Conservation (phyloP, 2,329 filamentous ascomycete genomes). For the Neonectria faginata region DNA sequence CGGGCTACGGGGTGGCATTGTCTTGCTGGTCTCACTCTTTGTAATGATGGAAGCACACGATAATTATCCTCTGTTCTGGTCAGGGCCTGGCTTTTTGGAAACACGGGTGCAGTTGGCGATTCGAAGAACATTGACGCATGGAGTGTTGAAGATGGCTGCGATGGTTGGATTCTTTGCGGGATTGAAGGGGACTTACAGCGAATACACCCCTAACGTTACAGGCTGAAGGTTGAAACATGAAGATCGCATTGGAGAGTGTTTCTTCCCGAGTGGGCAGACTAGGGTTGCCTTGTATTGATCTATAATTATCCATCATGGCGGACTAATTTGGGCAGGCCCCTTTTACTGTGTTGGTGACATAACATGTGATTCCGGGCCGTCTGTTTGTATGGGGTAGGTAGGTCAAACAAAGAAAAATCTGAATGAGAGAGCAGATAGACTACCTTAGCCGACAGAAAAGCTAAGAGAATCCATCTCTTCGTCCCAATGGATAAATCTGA, state of each 20-base stretch:
- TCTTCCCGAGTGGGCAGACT: not conserved
- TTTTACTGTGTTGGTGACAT: not conserved
- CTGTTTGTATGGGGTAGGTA: no score
- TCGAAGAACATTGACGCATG: conserved; percentile 27
- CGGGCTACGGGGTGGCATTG: conserved; percentile 16
- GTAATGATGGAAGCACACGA: conserved; percentile 36
- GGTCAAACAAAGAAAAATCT: not conserved
- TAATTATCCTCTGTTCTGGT: conserved; percentile 39
- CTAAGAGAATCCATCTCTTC: not conserved
- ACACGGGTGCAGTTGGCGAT: conserved; percentile 7
- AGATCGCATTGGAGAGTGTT: not conserved
- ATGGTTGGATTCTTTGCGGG: conserved; percentile 13
- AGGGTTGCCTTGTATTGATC: not conserved
- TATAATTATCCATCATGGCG: conserved; percentile 4
- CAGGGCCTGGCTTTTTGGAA: conserved; percentile 33
- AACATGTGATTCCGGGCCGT: not conserved
- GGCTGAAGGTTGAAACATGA: conserved; percentile 3
- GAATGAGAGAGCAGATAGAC: not conserved
- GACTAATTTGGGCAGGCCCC: not conserved
- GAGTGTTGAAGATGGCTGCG: conserved; percentile 8
- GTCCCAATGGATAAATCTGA: not conserved
- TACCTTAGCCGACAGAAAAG: not conserved
- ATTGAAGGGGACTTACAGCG: conserved; percentile 12
- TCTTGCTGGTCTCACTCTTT: conserved; percentile 35
- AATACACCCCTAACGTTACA: conserved; percentile 10